Evolutionary conservation across 257 asterid genomes (phyloP).

Genomic region (Salvia miltiorrhiza): DNA sequence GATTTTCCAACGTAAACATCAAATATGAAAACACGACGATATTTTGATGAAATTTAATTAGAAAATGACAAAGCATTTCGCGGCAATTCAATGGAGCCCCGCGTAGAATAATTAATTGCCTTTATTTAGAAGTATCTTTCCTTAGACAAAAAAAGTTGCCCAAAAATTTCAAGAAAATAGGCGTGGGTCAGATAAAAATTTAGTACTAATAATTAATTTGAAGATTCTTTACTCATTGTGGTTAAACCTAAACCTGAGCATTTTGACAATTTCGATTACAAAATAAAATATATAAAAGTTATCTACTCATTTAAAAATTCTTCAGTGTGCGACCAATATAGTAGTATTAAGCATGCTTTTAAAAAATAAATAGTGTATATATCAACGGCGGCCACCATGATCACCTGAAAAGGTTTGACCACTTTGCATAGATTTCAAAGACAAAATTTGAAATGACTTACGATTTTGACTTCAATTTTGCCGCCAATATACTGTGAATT

Average conservation of each 20-base stretch:
- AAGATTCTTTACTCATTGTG: neutral
- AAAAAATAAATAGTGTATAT: too few relatives aligned
- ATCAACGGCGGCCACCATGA: neutral
- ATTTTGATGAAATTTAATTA: neutral
- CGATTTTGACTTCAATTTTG: neutral
- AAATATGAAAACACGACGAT: neutral
- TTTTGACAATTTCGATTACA: neutral
- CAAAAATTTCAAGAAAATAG: neutral
- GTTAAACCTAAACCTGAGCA: neutral
- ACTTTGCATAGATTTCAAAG: neutral
- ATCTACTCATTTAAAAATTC: neutral
- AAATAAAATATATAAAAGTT: too few relatives aligned
- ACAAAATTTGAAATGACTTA: neutral
- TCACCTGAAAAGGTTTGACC: constrained; percentile 11
- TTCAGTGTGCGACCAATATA: neutral
- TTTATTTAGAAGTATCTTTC: too few relatives aligned
- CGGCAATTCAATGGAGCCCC: neutral
- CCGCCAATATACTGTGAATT: neutral
- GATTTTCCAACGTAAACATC: neutral
- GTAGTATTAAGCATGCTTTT: neutral
- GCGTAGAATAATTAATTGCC: too few relatives aligned
- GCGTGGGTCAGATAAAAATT: neutral
- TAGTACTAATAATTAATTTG: too few relatives aligned
- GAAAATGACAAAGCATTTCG: neutral
- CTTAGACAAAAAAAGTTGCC: neutral